These are phyloP conservation scores for Emmonsiellopsis sp. DNA, from an alignment of 2,329 filamentous ascomycete species.

Conservation along the genomic window DNA sequence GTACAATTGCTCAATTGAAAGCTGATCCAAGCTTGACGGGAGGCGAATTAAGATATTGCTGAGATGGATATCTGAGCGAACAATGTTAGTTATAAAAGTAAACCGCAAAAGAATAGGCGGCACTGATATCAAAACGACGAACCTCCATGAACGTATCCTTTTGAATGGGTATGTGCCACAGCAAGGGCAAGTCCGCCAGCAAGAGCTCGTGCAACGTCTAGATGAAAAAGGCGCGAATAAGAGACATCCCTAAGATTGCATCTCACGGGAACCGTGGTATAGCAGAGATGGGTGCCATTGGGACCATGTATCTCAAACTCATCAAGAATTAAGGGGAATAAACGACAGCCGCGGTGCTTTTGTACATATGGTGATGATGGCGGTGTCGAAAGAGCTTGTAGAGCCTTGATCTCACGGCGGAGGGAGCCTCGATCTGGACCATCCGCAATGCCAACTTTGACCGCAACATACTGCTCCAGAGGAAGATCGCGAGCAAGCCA, in stretches of 20 bases:
- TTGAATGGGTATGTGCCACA: slow-evolving; percentile 12
- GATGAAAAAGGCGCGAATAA: slow-evolving; percentile 5
- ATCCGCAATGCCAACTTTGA: slow-evolving; percentile 18
- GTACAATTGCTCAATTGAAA: slow-evolving; percentile 24
- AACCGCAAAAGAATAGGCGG: not conserved
- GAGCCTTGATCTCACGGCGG: slow-evolving; percentile 12
- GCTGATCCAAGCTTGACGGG: slow-evolving; percentile 16
- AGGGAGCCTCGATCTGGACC: not conserved
- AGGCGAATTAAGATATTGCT: slow-evolving; percentile 19
- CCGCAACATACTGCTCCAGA: slow-evolving; percentile 17
- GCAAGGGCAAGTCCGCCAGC: slow-evolving; percentile 9
- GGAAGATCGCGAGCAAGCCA: slow-evolving; percentile 29
- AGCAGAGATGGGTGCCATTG: slow-evolving; percentile 9
- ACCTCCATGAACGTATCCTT: slow-evolving; percentile 13
- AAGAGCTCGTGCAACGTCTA: slow-evolving; percentile 12
- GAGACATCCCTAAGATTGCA: slow-evolving; percentile 13
- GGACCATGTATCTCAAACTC: slow-evolving; percentile 9
- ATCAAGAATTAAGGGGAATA: slow-evolving; percentile 4
- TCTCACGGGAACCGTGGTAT: slow-evolving; percentile 10
- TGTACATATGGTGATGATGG: not conserved
- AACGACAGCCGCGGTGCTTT: not conserved
- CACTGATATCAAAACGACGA: slow-evolving; percentile 1
- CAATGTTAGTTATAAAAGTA: not conserved
- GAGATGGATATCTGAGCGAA: slow-evolving; percentile 20
- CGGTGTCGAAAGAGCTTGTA: slow-evolving; percentile 13